phyloP scores from a whole-genome alignment of 1,284 basidiomycete species.

The Fereydounia khargensis region DNA sequence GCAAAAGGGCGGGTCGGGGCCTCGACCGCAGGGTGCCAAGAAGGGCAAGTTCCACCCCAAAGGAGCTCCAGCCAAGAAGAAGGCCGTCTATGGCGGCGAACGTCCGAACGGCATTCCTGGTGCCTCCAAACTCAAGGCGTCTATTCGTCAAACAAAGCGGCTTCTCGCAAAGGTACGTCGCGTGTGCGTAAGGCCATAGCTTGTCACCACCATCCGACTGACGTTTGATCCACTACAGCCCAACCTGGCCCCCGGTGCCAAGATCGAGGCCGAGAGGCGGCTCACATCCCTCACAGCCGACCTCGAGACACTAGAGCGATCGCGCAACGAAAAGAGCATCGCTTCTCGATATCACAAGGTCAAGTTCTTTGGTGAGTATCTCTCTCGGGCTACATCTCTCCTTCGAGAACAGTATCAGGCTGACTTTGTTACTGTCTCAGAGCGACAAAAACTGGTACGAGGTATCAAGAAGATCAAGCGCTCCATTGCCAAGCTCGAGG shows the following conservation, averaged over 20 bases:
- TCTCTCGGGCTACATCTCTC: too few relatives aligned
- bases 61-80: neutral
- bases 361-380: slow-evolving; percentile 35
- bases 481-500: slow-evolving; percentile 4
- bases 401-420: slow-evolving; percentile 12
- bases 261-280: slow-evolving; percentile 42
- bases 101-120: slow-evolving; percentile 7
- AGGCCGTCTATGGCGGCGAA: neutral
- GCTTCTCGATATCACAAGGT: slow-evolving; percentile 31
- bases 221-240: slow-evolving; percentile 1
- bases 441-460: slow-evolving; percentile 24
- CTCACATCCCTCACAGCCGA: slow-evolving; percentile 33
- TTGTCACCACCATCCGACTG: too few relatives aligned
- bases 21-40: too few relatives aligned
- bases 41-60: too few relatives aligned
- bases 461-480: neutral
- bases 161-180: slow-evolving; percentile 25
- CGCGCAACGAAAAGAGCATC: slow-evolving; percentile 21
- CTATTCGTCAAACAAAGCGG: slow-evolving; percentile 40
- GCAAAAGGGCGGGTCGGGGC: neutral
- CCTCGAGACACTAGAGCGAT: slow-evolving; percentile 8
- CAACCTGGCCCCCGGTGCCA: slow-evolving; percentile 33
- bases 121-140: slow-evolving; percentile 34
- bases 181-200: too few relatives aligned
- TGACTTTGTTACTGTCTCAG: slow-evolving; percentile 8